These are phyloP conservation scores for Teratosphaeria epicoccoides DNA, from an alignment of 2,329 filamentous ascomycete species.

Conservation along the genomic window DNA sequence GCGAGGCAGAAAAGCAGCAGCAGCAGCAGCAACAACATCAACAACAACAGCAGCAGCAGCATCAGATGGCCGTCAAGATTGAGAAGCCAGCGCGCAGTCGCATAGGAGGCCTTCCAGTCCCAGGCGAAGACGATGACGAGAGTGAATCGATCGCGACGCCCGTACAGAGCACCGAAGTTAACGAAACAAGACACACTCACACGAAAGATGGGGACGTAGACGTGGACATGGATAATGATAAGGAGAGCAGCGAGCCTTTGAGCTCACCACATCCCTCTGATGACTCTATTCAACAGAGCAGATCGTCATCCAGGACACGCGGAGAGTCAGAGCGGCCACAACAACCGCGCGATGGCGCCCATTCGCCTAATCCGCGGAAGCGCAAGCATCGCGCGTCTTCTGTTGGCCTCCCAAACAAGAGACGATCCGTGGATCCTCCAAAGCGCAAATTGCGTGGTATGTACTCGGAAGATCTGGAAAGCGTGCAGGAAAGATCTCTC, in stretches of 20 bases:
- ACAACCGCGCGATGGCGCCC: conserved; percentile 10
- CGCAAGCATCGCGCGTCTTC: conserved; percentile 28
- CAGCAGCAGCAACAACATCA: conserved; percentile 18
- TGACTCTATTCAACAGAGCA: conserved; percentile 9
- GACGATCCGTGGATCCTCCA: conserved; percentile 20
- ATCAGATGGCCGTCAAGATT: conserved; percentile 4
- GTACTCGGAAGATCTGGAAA: conserved; percentile 18
- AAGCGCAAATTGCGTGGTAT: conserved; percentile 18
- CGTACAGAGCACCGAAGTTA: conserved; percentile 17
- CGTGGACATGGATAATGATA: conserved; percentile 11
- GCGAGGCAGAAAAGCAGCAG: conserved; percentile 27
- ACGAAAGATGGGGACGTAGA: conserved; percentile 12
- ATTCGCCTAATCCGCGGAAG: conserved; percentile 27
- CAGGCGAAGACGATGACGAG: conserved; percentile 22
- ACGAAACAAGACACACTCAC: conserved; percentile 10
- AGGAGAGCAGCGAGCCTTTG: conserved; percentile 21
- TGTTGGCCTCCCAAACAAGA: conserved; percentile 23
- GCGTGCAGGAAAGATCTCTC: conserved; percentile 37
- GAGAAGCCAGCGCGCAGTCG: conserved; percentile 18
- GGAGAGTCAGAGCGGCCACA: conserved; percentile 21
- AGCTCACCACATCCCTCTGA: conserved; percentile 20
- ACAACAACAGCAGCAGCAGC: neutral
- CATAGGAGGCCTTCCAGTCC: conserved; percentile 23
- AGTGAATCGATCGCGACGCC: conserved; percentile 21
- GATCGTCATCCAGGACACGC: conserved; percentile 16